A percentile compares a stretch with the other conserved stretches of the same genome.
These are phyloP conservation scores for Pulveroboletus sp. DNA, from an alignment of 768 basidiomycete genomes.

Conservation along the genomic window DNA sequence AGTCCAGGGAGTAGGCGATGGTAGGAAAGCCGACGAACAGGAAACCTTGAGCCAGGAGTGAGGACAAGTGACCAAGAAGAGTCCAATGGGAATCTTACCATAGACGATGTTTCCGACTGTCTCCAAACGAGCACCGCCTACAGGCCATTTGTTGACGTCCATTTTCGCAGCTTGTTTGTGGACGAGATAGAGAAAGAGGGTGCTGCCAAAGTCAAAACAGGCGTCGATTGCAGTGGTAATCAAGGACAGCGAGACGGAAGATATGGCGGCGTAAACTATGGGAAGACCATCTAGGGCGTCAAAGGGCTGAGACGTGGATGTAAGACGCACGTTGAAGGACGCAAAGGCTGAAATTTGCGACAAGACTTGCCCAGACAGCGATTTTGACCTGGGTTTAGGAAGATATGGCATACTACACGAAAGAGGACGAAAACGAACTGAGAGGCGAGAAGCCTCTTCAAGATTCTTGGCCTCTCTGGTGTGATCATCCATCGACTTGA, in stretches of 20 bases:
- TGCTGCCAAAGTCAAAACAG: slow-evolving; percentile 79
- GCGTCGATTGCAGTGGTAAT: slow-evolving; percentile 90
- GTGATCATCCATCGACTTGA: slow-evolving; percentile 89
- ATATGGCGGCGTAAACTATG: slow-evolving; percentile 87
- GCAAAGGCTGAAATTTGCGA: slow-evolving; percentile 68
- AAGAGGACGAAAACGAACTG: slow-evolving; percentile 40
- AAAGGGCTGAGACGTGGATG: not conserved
- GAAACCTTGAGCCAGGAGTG: slow-evolving; percentile 36
- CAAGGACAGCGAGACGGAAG: slow-evolving; percentile 76
- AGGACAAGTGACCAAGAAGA: not conserved
- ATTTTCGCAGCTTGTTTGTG: slow-evolving; percentile 67
- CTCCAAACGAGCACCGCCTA: slow-evolving; percentile 84
- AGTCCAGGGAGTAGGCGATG: not conserved
- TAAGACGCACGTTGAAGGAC: slow-evolving; percentile 55
- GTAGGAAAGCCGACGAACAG: slow-evolving; percentile 31
- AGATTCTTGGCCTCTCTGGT: slow-evolving; percentile 74
- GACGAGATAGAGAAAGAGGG: slow-evolving; percentile 73
- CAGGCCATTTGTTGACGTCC: slow-evolving; percentile 86
- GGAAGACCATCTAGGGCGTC: not conserved
- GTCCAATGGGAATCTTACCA: slow-evolving; percentile 37
- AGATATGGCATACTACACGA: not conserved
- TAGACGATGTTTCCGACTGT: slow-evolving; percentile 88
- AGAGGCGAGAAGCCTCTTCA: slow-evolving; percentile 59
- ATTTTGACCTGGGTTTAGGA: slow-evolving; percentile 63
- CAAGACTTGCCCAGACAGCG: slow-evolving; percentile 80